A percentile compares a stretch with the other conserved stretches of the same genome.
Evolutionary conservation across 179 eudicot species (phyloP).

Genomic region (Silene noctiflora): DNA sequence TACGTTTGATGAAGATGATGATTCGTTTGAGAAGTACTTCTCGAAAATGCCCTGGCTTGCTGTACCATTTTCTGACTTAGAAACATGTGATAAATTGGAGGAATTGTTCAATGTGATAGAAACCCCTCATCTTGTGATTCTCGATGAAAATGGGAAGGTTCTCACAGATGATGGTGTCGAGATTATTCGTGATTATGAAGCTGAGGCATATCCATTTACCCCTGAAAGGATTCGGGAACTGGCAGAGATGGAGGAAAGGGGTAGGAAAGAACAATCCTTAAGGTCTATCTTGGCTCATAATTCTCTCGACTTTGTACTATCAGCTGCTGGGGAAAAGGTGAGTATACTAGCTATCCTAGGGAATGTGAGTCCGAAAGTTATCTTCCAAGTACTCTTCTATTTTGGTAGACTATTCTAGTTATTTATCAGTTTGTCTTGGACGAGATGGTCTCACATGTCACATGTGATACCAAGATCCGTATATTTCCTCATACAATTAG

Average conservation of each 20-base stretch:
- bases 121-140: slow-evolving; percentile 59
- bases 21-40: slow-evolving; percentile 61
- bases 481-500: too few relatives aligned
- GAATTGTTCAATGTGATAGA: slow-evolving; percentile 47
- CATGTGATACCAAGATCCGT: too few relatives aligned
- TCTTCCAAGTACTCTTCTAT: too few relatives aligned
- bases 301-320: slow-evolving; percentile 58
- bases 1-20: slow-evolving; percentile 60
- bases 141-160: slow-evolving; percentile 60
- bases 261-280: slow-evolving; percentile 58
- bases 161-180: slow-evolving; percentile 51
- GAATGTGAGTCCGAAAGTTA: background rate
- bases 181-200: slow-evolving; percentile 54
- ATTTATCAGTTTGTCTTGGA: background rate
- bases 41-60: slow-evolving; percentile 92
- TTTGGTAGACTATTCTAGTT: background rate
- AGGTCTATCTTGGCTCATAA: slow-evolving; percentile 51
- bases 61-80: slow-evolving; percentile 67
- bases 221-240: slow-evolving; percentile 44
- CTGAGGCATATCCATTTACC: slow-evolving; percentile 62
- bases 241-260: slow-evolving; percentile 47
- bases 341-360: background rate
- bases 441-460: too few relatives aligned
- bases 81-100: slow-evolving; percentile 43
- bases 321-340: slow-evolving; percentile 49